Base-by-base conservation (phyloP, 345 rosid species). In the Linum usitatissimum region DNA sequence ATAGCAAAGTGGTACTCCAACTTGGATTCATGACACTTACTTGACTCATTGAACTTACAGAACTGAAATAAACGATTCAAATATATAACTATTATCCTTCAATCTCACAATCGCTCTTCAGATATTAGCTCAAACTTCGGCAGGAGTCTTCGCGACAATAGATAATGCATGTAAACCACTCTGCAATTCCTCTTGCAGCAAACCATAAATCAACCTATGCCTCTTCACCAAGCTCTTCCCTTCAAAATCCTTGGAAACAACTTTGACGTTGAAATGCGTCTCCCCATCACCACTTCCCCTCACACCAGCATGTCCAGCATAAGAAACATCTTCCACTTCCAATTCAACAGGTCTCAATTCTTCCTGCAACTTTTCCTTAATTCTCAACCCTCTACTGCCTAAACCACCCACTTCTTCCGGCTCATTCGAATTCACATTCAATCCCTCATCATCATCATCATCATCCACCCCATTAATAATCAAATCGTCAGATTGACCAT, bases 161-260 rank as follows among this genome's bases (percentile, higher is more conserved):
- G 97, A 93, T 74, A 93, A 74, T 0, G 97, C 96, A 48, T 93
- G 99, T 34, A 90, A 80, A 56, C 96, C 96, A 68, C 66, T 80
- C 63, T 86, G 86, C 72, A 93, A 75, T 80, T 93, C 99, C 21
- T 86, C 96, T 64, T 79, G 81, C 70, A 93, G 78, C 57, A 93
- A 70, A 61, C 76, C 80, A 66, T 93, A 90, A 9, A 93, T 71
- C 10, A 93, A 61, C 72, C 92, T 78, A 64, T 87, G 99, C 71
- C 99, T 86, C 80, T 90, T 93, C 55, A 93, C 87, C 76, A 86
- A 73, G 74, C 87, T 93, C 87, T 84, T 86, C 62, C 97, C 97
- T 80, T 87, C 86, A 64, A 93, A 93, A 66, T 81, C 90, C 45
- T 83, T 65, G 0, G 94, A 93, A 4, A 93, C 88, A 60, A 93